These are phyloP conservation scores for Ogataea polymorpha DNA, from an alignment of 805 yeast genomes.

Conservation along the genomic window DNA sequence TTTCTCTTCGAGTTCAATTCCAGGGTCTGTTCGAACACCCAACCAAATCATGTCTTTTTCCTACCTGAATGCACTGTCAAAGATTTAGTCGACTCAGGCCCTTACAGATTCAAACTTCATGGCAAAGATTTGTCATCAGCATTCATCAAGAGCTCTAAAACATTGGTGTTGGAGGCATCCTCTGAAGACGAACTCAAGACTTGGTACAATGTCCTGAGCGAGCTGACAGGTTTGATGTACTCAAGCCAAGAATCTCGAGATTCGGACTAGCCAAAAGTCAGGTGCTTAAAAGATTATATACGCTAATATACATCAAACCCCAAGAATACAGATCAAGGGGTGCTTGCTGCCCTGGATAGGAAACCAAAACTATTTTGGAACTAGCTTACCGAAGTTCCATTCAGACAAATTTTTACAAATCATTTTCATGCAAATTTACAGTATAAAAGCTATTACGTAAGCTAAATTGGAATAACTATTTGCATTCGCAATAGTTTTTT, in stretches of 20 bases:
- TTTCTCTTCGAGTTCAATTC: conserved; percentile 46
- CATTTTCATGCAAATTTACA: too few relatives aligned
- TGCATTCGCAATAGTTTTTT: too few relatives aligned
- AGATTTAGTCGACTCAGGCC: conserved; percentile 31
- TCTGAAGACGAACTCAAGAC: conserved; percentile 42
- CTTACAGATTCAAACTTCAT: conserved; percentile 38
- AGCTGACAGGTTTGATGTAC: conserved; percentile 28
- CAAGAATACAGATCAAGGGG: too few relatives aligned
- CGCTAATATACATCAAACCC: too few relatives aligned
- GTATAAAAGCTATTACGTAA: too few relatives aligned
- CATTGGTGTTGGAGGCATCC: conserved; percentile 39
- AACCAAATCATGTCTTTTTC: conserved; percentile 44
- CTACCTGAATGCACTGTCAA: conserved; percentile 45
- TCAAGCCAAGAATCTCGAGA: conserved; percentile 8
- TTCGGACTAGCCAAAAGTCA: background rate
- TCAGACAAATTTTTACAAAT: too few relatives aligned
- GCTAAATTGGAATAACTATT: too few relatives aligned
- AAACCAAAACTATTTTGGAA: background rate
- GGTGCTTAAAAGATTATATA: too few relatives aligned
- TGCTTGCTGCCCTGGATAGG: too few relatives aligned
- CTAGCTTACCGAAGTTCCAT: background rate
- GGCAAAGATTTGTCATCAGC: conserved; percentile 41
- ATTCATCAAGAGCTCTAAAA: conserved; percentile 28
- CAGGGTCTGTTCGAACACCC: conserved; percentile 39
- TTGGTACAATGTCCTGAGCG: conserved; percentile 43